A percentile compares a stretch with the other conserved stretches of the same genome.
These are phyloP conservation scores for Phytophthora foliorum DNA, from an alignment of 352 stramenopile genomes.

Conservation along the genomic window DNA sequence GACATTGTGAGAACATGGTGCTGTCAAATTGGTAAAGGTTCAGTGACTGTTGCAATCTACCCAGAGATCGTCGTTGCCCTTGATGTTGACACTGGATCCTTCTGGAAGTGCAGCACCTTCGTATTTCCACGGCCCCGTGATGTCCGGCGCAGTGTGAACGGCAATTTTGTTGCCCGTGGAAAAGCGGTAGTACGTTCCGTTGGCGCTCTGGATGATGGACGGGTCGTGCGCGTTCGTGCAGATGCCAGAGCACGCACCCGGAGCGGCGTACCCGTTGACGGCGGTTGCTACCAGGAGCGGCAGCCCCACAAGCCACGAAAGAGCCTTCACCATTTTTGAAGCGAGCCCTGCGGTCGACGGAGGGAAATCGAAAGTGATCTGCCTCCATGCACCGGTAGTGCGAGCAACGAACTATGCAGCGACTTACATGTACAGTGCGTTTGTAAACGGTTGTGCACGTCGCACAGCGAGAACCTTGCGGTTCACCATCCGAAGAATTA, in stretches of 20 bases:
- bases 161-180: slow-evolving; percentile 51
- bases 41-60: slow-evolving; percentile 16
- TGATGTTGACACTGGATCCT: slow-evolving; percentile 53
- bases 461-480: too few relatives aligned
- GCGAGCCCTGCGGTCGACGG: background rate
- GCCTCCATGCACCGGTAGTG: too few relatives aligned
- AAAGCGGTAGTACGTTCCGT: slow-evolving; percentile 63
- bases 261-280: slow-evolving; percentile 28
- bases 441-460: too few relatives aligned
- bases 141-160: slow-evolving; percentile 46
- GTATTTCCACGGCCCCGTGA: slow-evolving; percentile 52
- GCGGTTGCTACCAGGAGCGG: slow-evolving; percentile 15
- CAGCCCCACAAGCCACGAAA: slow-evolving; percentile 20
- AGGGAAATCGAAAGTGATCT: slow-evolving; percentile 22
- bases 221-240: slow-evolving; percentile 52
- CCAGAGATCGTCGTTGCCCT: slow-evolving; percentile 54
- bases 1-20: background rate
- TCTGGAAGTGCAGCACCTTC: slow-evolving; percentile 44
- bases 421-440: too few relatives aligned
- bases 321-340: slow-evolving; percentile 13
- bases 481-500: background rate
- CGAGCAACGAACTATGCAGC: background rate
- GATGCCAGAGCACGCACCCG: slow-evolving; percentile 23
- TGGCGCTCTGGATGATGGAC: slow-evolving; percentile 41
- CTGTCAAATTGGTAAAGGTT: background rate